These are phyloP conservation scores for Ottelia alismoides DNA, from an alignment of 106 monocot species.

Conservation along the genomic window DNA sequence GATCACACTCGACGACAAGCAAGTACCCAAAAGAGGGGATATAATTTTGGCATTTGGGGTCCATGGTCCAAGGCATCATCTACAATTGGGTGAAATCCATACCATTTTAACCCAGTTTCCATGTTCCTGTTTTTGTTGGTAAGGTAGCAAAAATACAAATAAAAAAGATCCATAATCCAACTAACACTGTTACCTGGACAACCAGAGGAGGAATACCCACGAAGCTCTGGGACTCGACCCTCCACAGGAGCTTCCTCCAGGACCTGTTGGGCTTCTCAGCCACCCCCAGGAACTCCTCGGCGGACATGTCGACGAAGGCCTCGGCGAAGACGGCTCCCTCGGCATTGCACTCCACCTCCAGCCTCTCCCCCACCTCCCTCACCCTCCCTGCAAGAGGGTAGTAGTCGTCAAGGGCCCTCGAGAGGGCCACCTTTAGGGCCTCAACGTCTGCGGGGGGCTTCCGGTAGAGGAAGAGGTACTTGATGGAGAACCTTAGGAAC, in stretches of 20 bases:
- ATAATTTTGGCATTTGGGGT: too few relatives aligned
- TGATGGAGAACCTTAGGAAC: slow-evolving; percentile 82
- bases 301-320: slow-evolving; percentile 28
- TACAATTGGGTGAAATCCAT: too few relatives aligned
- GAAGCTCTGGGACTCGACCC: slow-evolving; percentile 38
- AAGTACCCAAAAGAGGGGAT: too few relatives aligned
- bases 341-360: slow-evolving; percentile 76
- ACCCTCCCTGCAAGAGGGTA: slow-evolving; percentile 83
- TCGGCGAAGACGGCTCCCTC: slow-evolving; percentile 75
- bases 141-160: too few relatives aligned
- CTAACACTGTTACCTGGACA: slow-evolving; percentile 50
- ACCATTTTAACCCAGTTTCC: too few relatives aligned
- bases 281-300: slow-evolving; percentile 38
- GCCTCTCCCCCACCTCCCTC: slow-evolving; percentile 9
- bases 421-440: slow-evolving; percentile 33
- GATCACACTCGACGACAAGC: too few relatives aligned
- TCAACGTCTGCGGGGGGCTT: slow-evolving; percentile 14
- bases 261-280: slow-evolving; percentile 43
- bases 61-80: too few relatives aligned
- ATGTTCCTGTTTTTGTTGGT: too few relatives aligned
- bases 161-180: too few relatives aligned
- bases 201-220: slow-evolving; percentile 61
- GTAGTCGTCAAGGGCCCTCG: slow-evolving; percentile 46
- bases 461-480: slow-evolving; percentile 63
- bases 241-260: slow-evolving; percentile 86